Base-by-base conservation (phyloP, 352 stramenopile genomes). In the Globisporangium spiculum region DNA sequence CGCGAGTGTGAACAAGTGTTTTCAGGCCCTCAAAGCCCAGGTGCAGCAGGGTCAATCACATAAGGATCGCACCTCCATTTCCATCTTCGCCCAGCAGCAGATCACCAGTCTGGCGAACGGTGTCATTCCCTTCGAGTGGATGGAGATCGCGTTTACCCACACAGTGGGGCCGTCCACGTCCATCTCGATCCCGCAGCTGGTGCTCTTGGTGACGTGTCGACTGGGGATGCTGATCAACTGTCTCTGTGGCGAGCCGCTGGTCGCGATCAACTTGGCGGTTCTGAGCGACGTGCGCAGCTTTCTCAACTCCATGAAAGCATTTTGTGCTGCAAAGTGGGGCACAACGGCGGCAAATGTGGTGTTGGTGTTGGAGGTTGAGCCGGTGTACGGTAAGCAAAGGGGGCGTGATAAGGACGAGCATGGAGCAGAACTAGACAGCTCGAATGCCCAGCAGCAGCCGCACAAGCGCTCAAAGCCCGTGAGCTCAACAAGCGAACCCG, bases 221-320 rank as follows among this genome's bases (percentile, higher is more conserved):
- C 55, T 72, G 3, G 57, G 36, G 1, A 50, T 64, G 61, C 41
- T 72, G 26, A 2, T 72, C 36, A 50, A 58, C 22, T 62, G 48
- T 12, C 16, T 63, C 5, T 56, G 52, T 26, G 32, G 22, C 26
- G 36, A 57, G 8, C 34, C 27, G 18, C n/a, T 52, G 6, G 10
- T 20, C 14, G 46, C 55, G 7, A 52, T 73, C 38, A 66, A 73
- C 20, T 30, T 73, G 18, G 63, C 56, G 1, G 48, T 67, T 22
- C 58, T 73, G 16, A 73, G 68, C 14, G 63, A 73, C 26, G 58
- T 26, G 2, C 68, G 68, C 1, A 16, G 16, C 4, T 73, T 73
- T 52, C 26, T 73, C n/a, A 4, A 27, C 0, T 56, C 55, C 14
- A 67, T 73, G 55, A 61, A 53, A 24, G 4, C 41, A 2, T 44